Conservation (phyloP, 441 rosid genomes). For the Erysimum cheiri region DNA sequence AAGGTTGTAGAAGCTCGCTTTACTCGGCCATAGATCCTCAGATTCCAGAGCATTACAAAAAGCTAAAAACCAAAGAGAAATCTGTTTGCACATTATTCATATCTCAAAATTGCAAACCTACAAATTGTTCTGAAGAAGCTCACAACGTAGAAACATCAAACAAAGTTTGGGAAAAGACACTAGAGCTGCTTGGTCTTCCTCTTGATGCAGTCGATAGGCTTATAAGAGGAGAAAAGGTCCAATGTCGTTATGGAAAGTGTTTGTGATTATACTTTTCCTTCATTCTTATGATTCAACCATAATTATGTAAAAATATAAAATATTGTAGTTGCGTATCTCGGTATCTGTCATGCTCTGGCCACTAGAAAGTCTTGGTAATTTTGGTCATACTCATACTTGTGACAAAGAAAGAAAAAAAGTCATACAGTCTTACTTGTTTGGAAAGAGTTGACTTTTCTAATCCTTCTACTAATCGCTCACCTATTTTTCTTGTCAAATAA, state of each 20-base stretch:
- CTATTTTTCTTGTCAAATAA: neutral
- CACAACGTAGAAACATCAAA: slow-evolving; percentile 65
- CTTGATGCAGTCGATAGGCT: slow-evolving; percentile 70
- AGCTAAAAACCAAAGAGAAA: slow-evolving; percentile 69
- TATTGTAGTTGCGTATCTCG: slow-evolving; percentile 7
- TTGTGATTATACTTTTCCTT: slow-evolving; percentile 27
- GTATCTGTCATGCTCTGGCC: slow-evolving; percentile 14
- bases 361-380: slow-evolving; percentile 18
- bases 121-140: slow-evolving; percentile 83
- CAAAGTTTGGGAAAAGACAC: slow-evolving; percentile 76
- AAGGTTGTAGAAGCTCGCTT: slow-evolving; percentile 83
- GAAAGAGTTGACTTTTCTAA: slow-evolving; percentile 15
- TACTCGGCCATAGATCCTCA: slow-evolving; percentile 85
- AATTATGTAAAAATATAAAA: neutral
- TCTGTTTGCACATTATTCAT: slow-evolving; percentile 71
- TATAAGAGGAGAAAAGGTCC: slow-evolving; percentile 60
- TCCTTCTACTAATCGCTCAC: neutral
- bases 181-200: slow-evolving; percentile 82
- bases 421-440: slow-evolving; percentile 24
- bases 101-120: slow-evolving; percentile 75
- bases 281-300: neutral
- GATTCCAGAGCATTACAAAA: slow-evolving; percentile 69
- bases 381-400: slow-evolving; percentile 32
- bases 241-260: slow-evolving; percentile 50
- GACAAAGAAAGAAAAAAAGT: neutral